Base-by-base conservation (phyloP, 2,329 filamentous ascomycete species). In the Leptographium flavum region DNA sequence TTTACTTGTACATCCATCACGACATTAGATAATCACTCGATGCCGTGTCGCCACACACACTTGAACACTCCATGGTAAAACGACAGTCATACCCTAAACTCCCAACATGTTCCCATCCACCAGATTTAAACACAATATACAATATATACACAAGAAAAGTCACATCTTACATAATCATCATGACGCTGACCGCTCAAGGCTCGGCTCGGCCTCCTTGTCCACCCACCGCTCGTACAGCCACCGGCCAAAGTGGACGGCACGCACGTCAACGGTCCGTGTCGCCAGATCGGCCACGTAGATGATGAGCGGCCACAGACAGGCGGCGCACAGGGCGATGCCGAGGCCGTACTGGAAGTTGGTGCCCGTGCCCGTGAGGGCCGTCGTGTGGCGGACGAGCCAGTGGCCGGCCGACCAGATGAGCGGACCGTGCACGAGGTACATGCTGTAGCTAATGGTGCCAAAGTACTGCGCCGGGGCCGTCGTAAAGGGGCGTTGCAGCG, bases 341-440 rank as follows among this genome's bases (percentile, higher is more conserved):
- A 55, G 52, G 43, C 63, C 64, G 55, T 71, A 76, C 52, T 56
- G 60, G 42, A 55, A 38, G 17, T 41, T 13, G 8, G 63, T 66
- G 44, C 73, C 67, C 5, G 60, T 59, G 6, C 72, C 73, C 0
- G 67, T 73, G 32, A 70, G 35, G 13, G 57, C 55, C 3, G 38
- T 42, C 17, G 41, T 36, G 19, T 39, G 28, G 17, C 36, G 23
- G 2, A 41, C 44, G 5, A 33, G 35, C 43, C 42, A 48, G 57
- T 68, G 75, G 11, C 73, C 73, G 17, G 70, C 52, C 2, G 67
- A 66, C 52, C 75, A 72, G 54, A 71, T 65, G 3, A 70, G 65
- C 4, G 72, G 70, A 1, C 74, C 73, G 55, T 80, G 76, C 62
- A 78, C 70, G 14, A 80, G 65, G 56, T 80, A 80, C 23, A 80